phyloP scores from a whole-genome alignment of 352 stramenopile species.

The Phytophthora pistaciae region DNA sequence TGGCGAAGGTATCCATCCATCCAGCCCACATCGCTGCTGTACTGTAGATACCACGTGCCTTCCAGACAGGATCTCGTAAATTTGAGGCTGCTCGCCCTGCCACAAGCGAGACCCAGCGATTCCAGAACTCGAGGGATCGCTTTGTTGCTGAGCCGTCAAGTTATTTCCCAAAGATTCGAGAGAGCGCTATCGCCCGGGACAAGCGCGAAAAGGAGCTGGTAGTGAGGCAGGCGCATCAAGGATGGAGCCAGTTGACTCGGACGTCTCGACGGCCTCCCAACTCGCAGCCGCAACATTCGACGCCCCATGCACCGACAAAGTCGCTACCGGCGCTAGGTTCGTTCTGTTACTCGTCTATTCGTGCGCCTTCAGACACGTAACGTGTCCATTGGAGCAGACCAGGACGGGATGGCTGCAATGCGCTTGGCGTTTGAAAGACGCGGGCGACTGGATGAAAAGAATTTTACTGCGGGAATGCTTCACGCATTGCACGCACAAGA shows the following conservation, averaged over 20 bases:
- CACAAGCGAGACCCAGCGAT: constrained; percentile 42
- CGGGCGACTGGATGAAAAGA: constrained; percentile 45
- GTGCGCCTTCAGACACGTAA: neutral
- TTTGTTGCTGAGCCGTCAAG: constrained; percentile 44
- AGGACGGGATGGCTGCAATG: constrained; percentile 45
- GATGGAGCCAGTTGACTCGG: constrained; percentile 6
- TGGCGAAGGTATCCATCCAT: no score
- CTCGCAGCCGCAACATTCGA: neutral
- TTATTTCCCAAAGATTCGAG: constrained; percentile 66
- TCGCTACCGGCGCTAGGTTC: constrained; percentile 12
- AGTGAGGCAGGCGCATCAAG: constrained; percentile 10
- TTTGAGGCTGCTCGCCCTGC: constrained; percentile 45
- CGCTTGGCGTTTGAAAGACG: constrained; percentile 45
- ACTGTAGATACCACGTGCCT: constrained; percentile 34
- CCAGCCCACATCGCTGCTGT: neutral
- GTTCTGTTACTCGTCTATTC: neutral
- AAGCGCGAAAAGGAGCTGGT: constrained; percentile 46
- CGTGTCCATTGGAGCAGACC: constrained; percentile 35
- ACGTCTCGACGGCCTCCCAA: neutral
- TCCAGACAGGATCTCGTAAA: constrained; percentile 34
- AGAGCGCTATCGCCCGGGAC: constrained; percentile 50
- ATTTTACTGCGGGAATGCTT: constrained; percentile 56
- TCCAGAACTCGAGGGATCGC: constrained; percentile 38
- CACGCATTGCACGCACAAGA: constrained; percentile 26
- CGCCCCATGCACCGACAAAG: neutral